Evolutionary conservation across 2,329 filamentous ascomycete genomes (phyloP), one percentile per base, ranked within the genome.

Genomic region (Fusarium decemcellulare): DNA sequence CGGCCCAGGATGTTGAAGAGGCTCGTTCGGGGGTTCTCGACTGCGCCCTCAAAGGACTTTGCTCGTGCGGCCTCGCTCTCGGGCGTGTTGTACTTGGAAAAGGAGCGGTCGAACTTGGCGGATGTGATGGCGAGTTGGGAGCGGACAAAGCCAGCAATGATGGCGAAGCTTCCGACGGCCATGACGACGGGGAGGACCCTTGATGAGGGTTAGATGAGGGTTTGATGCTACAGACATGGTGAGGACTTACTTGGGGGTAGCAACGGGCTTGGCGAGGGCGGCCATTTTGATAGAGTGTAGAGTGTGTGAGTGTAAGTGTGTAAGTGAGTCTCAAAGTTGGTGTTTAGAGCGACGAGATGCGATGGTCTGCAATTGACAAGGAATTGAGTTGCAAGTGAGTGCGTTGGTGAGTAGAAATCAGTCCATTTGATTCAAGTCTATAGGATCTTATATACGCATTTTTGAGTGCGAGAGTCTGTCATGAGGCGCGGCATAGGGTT

Each of bases 51-150:
- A 61, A 81, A 82, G 27, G 78, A 72, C 36, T 58, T 77, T 54
- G 63, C 70, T 29, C 79, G 74, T 14, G 73, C 74, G 6, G 76
- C 77, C 56, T 82, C 79, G 61, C 80, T 81, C 63, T 79, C 65
- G 7, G 78, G 67, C 8, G 76, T 80, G 70, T 80, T 76, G 75
- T 82, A 82, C 60, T 77, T 76, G 37, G 77, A 59, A 63, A 82
- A 82, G 65, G 76, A 80, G 42, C 76, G 76, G 64, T 82, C 81
- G 72, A 82, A 77, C 6, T 74, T 77, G 32, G 68, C 67, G 6
- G 80, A 80, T 57, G 79, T 76, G 32, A 59, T 72, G 42, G 64
- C 56, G 44, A 82, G 76, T 50, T 81, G 80, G 14, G 62, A 69
- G 54, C 69, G 68, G 54, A 82, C 75, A 63, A 79, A 81, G 62